These are phyloP conservation scores for Quercus agrifolia DNA, from an alignment of 306 rosid species.

Conservation along the genomic window DNA sequence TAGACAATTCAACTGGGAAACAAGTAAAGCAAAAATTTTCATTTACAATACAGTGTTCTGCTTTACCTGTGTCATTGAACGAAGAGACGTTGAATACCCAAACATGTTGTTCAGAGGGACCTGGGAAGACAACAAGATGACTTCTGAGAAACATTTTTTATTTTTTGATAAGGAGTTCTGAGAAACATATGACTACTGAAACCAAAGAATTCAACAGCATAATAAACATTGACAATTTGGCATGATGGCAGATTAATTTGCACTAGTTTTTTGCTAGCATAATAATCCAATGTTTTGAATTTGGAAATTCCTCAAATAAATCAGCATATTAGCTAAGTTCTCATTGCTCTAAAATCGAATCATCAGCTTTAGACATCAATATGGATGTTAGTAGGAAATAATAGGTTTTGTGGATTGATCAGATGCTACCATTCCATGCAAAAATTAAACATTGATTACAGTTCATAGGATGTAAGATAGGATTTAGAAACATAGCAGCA, in stretches of 20 bases:
- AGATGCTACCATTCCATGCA: too few species aligned
- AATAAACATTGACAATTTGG: background rate
- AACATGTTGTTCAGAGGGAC: conserved; percentile 97
- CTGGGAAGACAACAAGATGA: conserved; percentile 33
- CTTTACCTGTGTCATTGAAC: conserved; percentile 94
- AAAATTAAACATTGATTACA: background rate
- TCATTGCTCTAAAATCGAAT: background rate
- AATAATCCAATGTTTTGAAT: background rate
- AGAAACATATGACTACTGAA: too few species aligned
- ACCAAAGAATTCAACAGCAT: background rate
- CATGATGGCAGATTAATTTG: background rate
- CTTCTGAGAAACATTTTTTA: background rate
- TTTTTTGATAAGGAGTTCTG: too few species aligned
- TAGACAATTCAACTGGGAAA: background rate
- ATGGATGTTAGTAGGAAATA: background rate
- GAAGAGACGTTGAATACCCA: conserved; percentile 87
- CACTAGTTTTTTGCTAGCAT: background rate
- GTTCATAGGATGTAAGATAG: background rate
- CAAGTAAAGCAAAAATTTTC: background rate
- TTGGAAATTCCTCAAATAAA: background rate
- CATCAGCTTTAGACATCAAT: background rate
- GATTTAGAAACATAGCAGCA: background rate
- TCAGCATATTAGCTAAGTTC: background rate
- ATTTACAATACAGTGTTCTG: background rate
- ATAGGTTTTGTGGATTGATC: background rate